Conservation (phyloP, 1,139 yeast species). For the Arxiozyma bovina region DNA sequence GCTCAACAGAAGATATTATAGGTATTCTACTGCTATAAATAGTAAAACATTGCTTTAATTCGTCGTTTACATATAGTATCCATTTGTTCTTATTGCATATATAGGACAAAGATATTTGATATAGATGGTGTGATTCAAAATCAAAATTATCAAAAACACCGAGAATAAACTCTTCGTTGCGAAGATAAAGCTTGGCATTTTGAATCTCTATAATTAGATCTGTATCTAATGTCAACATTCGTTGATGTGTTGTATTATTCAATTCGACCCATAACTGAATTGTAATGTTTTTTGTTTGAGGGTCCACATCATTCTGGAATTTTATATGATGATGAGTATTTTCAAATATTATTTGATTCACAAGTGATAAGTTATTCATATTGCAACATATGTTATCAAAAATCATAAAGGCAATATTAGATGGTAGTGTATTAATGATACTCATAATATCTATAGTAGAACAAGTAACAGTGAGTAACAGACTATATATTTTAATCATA, state of each 20-base stretch:
- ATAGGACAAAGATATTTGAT: conserved; percentile 15
- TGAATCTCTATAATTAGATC: conserved; percentile 23
- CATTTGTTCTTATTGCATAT: conserved; percentile 8
- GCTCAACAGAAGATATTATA: conserved; percentile 11
- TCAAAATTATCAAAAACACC: conserved; percentile 25
- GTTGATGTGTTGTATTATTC: conserved; percentile 19
- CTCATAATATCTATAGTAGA: conserved; percentile 14
- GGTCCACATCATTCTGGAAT: conserved; percentile 1
- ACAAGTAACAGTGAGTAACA: conserved; percentile 11
- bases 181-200: conserved; percentile 21
- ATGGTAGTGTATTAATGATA: conserved; percentile 11
- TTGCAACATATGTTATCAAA: conserved; percentile 14
- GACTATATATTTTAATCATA: conserved; percentile 3
- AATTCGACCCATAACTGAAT: conserved; percentile 19
- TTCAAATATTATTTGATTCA: conserved; percentile 20
- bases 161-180: conserved; percentile 25
- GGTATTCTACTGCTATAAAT: conserved; percentile 9
- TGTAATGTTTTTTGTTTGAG: conserved; percentile 8
- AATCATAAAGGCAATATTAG: conserved; percentile 7
- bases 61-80: conserved; percentile 21
- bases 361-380: conserved; percentile 13
- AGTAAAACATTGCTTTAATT: conserved; percentile 14
- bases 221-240: conserved; percentile 21
- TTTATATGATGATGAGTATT: conserved; percentile 14
- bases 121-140: conserved; percentile 16